phyloP scores from a whole-genome alignment of 1,284 basidiomycete genomes.

The Tilletia horrida region DNA sequence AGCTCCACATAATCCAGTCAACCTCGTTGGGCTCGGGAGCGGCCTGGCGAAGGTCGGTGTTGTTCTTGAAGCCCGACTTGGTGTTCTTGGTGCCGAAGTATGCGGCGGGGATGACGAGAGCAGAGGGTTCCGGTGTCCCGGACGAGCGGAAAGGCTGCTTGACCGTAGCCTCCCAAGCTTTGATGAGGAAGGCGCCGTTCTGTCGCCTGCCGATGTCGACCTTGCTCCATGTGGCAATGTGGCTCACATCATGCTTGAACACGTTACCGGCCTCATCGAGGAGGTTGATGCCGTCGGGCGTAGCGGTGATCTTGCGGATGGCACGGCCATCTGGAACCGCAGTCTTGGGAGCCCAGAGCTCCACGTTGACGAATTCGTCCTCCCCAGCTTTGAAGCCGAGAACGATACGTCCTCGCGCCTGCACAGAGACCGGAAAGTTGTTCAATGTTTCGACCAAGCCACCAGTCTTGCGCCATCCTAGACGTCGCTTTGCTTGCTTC shows the following conservation, averaged over 20 bases:
- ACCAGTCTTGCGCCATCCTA: too few species aligned
- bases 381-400: too few species aligned
- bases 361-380: too few species aligned
- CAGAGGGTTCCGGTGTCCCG: too few species aligned
- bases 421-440: too few species aligned
- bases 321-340: neutral
- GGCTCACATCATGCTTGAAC: neutral
- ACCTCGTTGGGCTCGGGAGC: neutral
- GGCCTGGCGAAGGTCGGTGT: neutral
- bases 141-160: too few species aligned
- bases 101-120: neutral
- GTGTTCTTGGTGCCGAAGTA: neutral
- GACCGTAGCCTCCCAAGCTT: neutral
- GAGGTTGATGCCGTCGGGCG: neutral
- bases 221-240: neutral
- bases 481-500: too few species aligned
- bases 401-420: too few species aligned
- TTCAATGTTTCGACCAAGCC: too few species aligned
- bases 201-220: neutral
- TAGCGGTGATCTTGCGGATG: neutral
- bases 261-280: neutral
- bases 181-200: neutral
- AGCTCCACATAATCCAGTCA: neutral
- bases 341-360: neutral
- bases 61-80: neutral